These are phyloP conservation scores for Sporothrix brunneoviolacea DNA, from an alignment of 2,329 filamentous ascomycete genomes.

Conservation along the genomic window DNA sequence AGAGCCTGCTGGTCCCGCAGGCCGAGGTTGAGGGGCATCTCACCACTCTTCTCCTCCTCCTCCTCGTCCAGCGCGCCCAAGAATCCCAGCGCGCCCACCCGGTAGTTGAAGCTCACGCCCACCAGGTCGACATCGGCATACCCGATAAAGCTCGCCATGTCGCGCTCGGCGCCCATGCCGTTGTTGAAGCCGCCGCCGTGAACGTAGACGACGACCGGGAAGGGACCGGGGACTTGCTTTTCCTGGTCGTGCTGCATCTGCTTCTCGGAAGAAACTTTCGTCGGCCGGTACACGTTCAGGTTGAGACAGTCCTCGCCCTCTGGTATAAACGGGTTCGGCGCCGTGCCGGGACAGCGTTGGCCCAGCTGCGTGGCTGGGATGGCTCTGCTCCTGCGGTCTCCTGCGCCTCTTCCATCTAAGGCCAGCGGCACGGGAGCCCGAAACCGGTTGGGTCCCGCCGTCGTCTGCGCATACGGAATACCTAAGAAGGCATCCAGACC, in stretches of 20 bases:
- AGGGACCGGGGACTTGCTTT: slow-evolving; percentile 15
- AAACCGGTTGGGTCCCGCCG: slow-evolving; percentile 39
- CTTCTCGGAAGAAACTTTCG: too few relatives aligned
- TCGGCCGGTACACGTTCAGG: slow-evolving; percentile 41
- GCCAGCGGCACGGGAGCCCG: slow-evolving; percentile 31
- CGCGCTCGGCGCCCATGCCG: slow-evolving; percentile 45
- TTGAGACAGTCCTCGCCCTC: slow-evolving; percentile 47
- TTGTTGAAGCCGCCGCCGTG: slow-evolving; percentile 59
- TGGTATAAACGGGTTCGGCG: slow-evolving; percentile 11
- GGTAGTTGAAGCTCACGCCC: slow-evolving; percentile 55
- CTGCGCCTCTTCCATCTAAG: background rate
- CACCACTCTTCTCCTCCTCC: slow-evolving; percentile 23
- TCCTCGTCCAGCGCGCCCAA: slow-evolving; percentile 33
- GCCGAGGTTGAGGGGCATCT: slow-evolving; percentile 52
- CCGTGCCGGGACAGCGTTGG: slow-evolving; percentile 17
- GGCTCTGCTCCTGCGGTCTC: background rate
- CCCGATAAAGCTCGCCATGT: slow-evolving; percentile 55
- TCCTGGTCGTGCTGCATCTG: background rate
- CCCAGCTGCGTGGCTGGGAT: slow-evolving; percentile 12
- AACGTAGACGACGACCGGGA: slow-evolving; percentile 53
- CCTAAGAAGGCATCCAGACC: slow-evolving; percentile 42
- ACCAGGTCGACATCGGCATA: slow-evolving; percentile 48
- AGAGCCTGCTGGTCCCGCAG: slow-evolving; percentile 54
- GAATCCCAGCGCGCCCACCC: slow-evolving; percentile 64
- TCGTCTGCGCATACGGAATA: slow-evolving; percentile 42